A percentile compares a stretch with the other conserved stretches of the same genome.
These are phyloP conservation scores for Boletus subcaerulescens DNA, from an alignment of 768 basidiomycete genomes.

Conservation along the genomic window DNA sequence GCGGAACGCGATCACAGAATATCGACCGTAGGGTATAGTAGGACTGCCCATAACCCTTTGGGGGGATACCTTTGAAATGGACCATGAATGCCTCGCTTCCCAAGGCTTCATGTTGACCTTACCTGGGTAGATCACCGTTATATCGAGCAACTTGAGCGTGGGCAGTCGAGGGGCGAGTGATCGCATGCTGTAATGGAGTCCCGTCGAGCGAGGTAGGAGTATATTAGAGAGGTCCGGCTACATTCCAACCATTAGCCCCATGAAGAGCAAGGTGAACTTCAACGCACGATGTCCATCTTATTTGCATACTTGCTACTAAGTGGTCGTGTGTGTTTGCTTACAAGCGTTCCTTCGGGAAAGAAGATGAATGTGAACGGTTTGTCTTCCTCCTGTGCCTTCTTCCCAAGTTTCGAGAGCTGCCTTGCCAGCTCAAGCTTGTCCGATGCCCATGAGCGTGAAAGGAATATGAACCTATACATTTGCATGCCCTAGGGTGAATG, in stretches of 20 bases:
- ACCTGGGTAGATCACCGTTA: slow-evolving; percentile 93
- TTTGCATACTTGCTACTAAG: slow-evolving; percentile 85
- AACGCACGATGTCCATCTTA: slow-evolving; percentile 81
- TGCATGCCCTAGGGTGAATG: slow-evolving; percentile 70
- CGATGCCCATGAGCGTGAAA: slow-evolving; percentile 87
- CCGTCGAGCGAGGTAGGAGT: slow-evolving; percentile 92
- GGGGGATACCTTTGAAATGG: slow-evolving; percentile 60
- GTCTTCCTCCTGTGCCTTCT: slow-evolving; percentile 61
- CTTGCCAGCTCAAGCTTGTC: slow-evolving; percentile 67
- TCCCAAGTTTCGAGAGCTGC: slow-evolving; percentile 66
- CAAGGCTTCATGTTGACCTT: slow-evolving; percentile 1
- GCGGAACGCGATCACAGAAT: slow-evolving; percentile 75
- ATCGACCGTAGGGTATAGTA: slow-evolving; percentile 90
- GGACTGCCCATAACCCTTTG: slow-evolving; percentile 77
- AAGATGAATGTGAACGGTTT: slow-evolving; percentile 79
- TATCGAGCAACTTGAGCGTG: slow-evolving; percentile 77
- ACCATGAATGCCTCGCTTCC: neutral
- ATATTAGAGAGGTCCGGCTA: slow-evolving; percentile 77
- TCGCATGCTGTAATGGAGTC: slow-evolving; percentile 80
- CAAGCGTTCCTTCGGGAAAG: slow-evolving; percentile 95
- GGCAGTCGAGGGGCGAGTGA: slow-evolving; percentile 77
- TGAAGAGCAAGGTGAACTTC: neutral
- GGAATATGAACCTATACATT: slow-evolving; percentile 91
- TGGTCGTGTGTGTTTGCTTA: slow-evolving; percentile 82
- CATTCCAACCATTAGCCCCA: slow-evolving; percentile 5